Base-by-base conservation (phyloP, 75 land plant genomes). In the Pseudotsuga menziesii region DNA sequence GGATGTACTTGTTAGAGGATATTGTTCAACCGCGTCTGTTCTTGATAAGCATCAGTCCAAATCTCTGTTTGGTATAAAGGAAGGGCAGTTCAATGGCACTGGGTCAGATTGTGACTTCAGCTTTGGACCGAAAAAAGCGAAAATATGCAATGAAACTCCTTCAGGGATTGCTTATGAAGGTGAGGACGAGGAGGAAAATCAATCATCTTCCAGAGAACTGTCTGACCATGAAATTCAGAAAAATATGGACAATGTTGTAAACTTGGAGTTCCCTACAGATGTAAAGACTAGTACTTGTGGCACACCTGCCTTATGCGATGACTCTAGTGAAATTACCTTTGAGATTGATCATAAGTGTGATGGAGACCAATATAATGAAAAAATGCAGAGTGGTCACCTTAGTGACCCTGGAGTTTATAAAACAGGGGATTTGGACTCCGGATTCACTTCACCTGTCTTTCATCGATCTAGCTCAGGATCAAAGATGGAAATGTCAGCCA, bases 141-240 rank as follows among this genome's bases (percentile, higher is more conserved):
- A 15, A 26, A 41, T 19, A 26, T 36, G 29, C 48, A 39, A 27
- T 19, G 41, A 58, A 19, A 20, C 19, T 19, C 32, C 57, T 44
- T 66, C 27, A 8, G 86, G 83, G 79, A 61, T 71, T 32, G 86
- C 83, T 36, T 89, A 89, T 69, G 91, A 89, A 80, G 88, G 87
- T 55, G 88, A 79, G 20, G 91, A 89, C 61, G 91, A 89, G 78
- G 77, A 82, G n/a, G 91, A 89, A 41, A 80, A 25, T 52, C 58
- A 66, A 16, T 77, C 81, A 16, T 75, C 81, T 73, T 85, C 75
- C 58, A 82, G 86, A 26, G 83, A 84, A 9, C 74, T 61, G 60
- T 84, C 91, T 16, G 86, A 80, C 57, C 73, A 74, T 56, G 86
- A 84, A 82, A 83, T 82, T 39, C 80, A 77, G 57, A 78, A 75